Conservation (phyloP, 805 yeast species). For the Wickerhamiella azymoides region DNA sequence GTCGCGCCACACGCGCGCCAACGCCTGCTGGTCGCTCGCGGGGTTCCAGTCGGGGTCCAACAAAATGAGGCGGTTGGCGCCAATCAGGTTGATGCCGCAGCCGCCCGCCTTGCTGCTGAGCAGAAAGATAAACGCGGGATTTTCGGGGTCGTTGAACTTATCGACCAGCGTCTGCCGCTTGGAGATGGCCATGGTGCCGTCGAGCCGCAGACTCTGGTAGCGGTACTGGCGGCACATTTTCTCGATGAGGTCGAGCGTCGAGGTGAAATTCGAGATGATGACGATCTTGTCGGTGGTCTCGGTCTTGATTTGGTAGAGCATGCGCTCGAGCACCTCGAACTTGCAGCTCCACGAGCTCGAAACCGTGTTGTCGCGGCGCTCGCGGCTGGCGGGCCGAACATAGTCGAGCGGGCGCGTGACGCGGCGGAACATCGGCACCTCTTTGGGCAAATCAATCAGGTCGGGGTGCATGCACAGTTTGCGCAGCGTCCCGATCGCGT, state of each 20-base stretch:
- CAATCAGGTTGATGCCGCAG: slow-evolving; percentile 93
- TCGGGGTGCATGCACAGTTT: slow-evolving; percentile 94
- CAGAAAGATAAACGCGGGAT: slow-evolving; percentile 74
- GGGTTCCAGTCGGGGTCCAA: slow-evolving; percentile 98
- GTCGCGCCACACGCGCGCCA: slow-evolving; percentile 98
- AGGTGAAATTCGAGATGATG: slow-evolving; percentile 85
- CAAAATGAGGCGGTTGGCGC: slow-evolving; percentile 80
- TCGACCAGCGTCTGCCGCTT: slow-evolving; percentile 91
- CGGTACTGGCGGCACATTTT: slow-evolving; percentile 59
- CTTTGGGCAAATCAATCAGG: slow-evolving; percentile 58
- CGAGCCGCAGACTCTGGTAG: slow-evolving; percentile 71
- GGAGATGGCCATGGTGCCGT: slow-evolving; percentile 84
- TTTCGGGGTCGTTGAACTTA: slow-evolving; percentile 77
- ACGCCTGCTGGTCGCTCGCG: slow-evolving; percentile 94
- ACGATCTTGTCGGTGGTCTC: slow-evolving; percentile 94
- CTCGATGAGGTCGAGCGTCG: slow-evolving; percentile 83
- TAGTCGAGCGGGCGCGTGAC: slow-evolving; percentile 61
- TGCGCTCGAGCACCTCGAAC: slow-evolving; percentile 70
- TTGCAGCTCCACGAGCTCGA: slow-evolving; percentile 80
- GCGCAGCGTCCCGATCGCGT: slow-evolving; percentile 77
- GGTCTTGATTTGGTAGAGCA: slow-evolving; percentile 55
- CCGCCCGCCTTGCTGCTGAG: slow-evolving; percentile 97
- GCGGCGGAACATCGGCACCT: slow-evolving; percentile 41
- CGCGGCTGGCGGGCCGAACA: slow-evolving; percentile 29
- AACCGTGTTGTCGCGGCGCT: slow-evolving; percentile 54